phyloP scores from a whole-genome alignment of 257 asterid genomes.

The Ophiorrhiza pumila region DNA sequence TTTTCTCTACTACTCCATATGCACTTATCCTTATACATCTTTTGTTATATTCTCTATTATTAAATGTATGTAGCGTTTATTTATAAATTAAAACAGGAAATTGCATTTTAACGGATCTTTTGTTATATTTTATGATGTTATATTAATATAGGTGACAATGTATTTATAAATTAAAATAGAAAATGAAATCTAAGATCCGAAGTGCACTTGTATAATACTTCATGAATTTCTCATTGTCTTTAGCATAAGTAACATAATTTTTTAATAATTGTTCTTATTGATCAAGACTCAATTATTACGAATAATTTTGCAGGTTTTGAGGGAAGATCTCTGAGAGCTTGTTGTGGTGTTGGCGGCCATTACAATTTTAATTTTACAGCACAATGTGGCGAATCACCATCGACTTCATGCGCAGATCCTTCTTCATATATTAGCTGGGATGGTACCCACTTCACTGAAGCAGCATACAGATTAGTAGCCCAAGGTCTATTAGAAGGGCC shows the following conservation, averaged over 20 bases:
- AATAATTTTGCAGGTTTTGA: slow-evolving; percentile 24
- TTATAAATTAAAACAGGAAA: neutral
- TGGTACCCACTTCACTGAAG: slow-evolving; percentile 45
- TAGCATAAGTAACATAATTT: neutral
- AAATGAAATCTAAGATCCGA: no score
- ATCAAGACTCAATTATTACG: neutral
- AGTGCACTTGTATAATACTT: neutral
- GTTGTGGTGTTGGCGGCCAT: slow-evolving; percentile 45
- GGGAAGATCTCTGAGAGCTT: slow-evolving; percentile 25
- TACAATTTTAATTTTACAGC: slow-evolving; percentile 18
- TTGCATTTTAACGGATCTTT: no score
- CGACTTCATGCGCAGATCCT: slow-evolving; percentile 31
- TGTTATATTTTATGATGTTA: no score
- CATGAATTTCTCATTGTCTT: neutral
- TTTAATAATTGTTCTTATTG: neutral
- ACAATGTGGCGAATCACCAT: slow-evolving; percentile 21
- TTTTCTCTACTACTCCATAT: neutral
- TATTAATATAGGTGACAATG: no score
- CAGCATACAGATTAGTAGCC: slow-evolving; percentile 32
- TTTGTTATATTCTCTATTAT: neutral
- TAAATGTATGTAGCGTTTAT: neutral
- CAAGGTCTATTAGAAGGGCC: slow-evolving; percentile 28
- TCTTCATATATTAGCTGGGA: slow-evolving; percentile 41
- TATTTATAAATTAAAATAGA: no score
- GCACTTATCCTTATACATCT: neutral